These are phyloP conservation scores for Neurospora sp. DNA, from an alignment of 495 filamentous ascomycete species.

Conservation along the genomic window DNA sequence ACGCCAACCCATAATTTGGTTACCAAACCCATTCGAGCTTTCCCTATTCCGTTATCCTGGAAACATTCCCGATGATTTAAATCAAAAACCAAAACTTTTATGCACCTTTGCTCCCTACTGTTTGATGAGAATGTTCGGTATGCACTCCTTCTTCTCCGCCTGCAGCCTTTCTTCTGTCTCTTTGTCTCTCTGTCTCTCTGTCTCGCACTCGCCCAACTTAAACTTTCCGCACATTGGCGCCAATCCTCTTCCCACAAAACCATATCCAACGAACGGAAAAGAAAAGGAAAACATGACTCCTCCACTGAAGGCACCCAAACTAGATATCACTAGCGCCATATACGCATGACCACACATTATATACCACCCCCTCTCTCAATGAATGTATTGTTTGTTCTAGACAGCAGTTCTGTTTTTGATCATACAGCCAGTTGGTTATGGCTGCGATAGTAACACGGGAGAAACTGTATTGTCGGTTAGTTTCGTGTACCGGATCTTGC, in stretches of 20 bases:
- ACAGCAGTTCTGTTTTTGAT: slow-evolving; percentile 1
- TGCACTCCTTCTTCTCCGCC: neutral
- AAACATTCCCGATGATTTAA: neutral
- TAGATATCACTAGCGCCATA: neutral
- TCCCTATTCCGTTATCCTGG: neutral
- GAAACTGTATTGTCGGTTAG: slow-evolving; percentile 29
- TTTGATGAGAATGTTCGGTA: neutral
- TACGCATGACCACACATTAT: neutral
- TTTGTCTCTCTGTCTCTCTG: neutral
- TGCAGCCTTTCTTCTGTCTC: neutral
- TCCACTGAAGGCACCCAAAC: neutral
- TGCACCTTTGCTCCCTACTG: neutral
- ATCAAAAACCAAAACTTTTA: neutral
- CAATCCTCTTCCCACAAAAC: neutral
- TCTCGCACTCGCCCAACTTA: neutral
- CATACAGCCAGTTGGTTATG: slow-evolving; percentile 39
- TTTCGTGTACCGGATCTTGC: neutral
- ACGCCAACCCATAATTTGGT: neutral
- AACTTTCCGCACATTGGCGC: neutral
- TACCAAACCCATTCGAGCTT: neutral
- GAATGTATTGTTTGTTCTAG: slow-evolving; percentile 3
- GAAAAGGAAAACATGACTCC: neutral
- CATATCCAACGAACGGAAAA: neutral
- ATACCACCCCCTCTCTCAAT: neutral
- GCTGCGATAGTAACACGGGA: slow-evolving; percentile 41